Base-by-base conservation (phyloP, 2,329 filamentous ascomycete species). In the Talaromyces atroroseus region DNA sequence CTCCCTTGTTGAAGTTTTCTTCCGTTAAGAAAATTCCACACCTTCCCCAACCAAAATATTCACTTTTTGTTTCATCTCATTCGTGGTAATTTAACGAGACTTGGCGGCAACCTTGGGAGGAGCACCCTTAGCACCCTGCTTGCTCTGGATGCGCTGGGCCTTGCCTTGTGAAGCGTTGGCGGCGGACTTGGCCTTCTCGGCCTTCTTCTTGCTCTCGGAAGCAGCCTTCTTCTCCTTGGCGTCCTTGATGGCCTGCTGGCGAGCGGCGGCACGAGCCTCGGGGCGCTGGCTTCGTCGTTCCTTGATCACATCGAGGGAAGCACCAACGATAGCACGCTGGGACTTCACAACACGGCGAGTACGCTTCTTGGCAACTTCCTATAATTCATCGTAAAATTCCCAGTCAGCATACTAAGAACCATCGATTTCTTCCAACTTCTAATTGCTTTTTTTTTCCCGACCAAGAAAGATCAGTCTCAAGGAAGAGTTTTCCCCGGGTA, bases 301-400 rank as follows among this genome's bases (percentile, higher is more conserved):
- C 88, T 96, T 97, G 86, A 99, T 97, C 75, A 97, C 91, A 77
- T 99, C 94, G 79, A 99, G 92, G 64, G 94, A 96, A 69, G 94
- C 94, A 85, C 94, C 94, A 70, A 99, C 94, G 79, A 99, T 95
- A 76, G 88, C 92, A 84, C 94, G 92, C 86, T 99, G 94, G 78
- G 89, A 79, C 89, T 99, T 99, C 82, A 99, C 90, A 74, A 90
- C 90, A 76, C 91, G 90, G 83, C 94, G 94, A 68, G 91, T 91
- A 76, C 94, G 92, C 88, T 97, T 97, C 89, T 99, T 99, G 83
- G 92, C 91, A 75, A 96, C 88, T 86, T 99, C 94, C 94, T 99
- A 78, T 83, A 73, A 62, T 66, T 68, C 56, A 60, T 57, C 57
- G 67, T 60, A 59, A 55, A 8, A 49, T 38, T 38, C 56, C 55